Conservation (phyloP, 306 rosid species). For the Castanea crenata region DNA sequence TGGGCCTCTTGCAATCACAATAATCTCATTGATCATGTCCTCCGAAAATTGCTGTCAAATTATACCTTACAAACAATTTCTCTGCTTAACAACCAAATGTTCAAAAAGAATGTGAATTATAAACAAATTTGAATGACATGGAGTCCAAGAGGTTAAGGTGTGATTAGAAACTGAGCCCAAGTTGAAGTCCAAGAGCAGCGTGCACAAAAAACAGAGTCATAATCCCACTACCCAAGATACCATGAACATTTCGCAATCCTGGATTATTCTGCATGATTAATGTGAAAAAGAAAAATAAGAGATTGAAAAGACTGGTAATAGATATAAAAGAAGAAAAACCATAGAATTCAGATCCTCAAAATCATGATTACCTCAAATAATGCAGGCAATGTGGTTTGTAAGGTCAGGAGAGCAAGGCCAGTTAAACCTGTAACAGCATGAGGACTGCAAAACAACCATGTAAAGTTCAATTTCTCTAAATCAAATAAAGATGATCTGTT, state of each 20-base stretch:
- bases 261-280: slow-evolving; percentile 67
- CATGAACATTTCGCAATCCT: slow-evolving; percentile 71
- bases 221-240: slow-evolving; percentile 83
- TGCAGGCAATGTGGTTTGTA: slow-evolving; percentile 73
- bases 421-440: slow-evolving; percentile 83
- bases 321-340: neutral
- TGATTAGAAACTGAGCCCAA: slow-evolving; percentile 66
- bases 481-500: neutral
- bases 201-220: slow-evolving; percentile 86
- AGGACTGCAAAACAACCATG: slow-evolving; percentile 50
- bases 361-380: slow-evolving; percentile 63
- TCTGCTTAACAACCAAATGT: too few relatives aligned
- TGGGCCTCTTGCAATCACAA: too few relatives aligned
- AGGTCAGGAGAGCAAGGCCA: slow-evolving; percentile 78
- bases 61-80: too few relatives aligned
- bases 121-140: slow-evolving; percentile 1
- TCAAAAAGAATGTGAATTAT: slow-evolving; percentile 20
- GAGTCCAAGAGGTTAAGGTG: neutral
- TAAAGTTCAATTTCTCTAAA: neutral
- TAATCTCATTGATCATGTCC: too few relatives aligned
- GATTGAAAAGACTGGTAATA: neutral
- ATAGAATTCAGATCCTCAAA: neutral
- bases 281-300: neutral
- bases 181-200: slow-evolving; percentile 83
- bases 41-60: too few relatives aligned